Evolutionary conservation across 1,284 basidiomycete species (phyloP).

Genomic region (Pseudozyma sp.): DNA sequence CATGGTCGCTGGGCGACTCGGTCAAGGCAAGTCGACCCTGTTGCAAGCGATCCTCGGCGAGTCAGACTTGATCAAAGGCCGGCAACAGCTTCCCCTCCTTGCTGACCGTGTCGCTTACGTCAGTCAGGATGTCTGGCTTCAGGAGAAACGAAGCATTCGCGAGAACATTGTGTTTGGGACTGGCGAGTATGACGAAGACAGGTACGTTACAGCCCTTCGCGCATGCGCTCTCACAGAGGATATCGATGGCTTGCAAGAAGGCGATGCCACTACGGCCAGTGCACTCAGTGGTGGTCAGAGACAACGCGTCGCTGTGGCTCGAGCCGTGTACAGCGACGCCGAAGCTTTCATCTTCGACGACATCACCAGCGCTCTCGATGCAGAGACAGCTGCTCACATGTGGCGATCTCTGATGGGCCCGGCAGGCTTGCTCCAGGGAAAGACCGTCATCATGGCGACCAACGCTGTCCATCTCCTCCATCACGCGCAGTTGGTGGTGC

Average conservation of each 20-base stretch:
- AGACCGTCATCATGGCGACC: conserved; percentile 56
- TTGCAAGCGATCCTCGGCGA: conserved; percentile 62
- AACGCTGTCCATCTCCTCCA: conserved; percentile 55
- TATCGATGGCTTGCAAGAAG: conserved; percentile 52
- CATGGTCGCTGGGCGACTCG: conserved; percentile 61
- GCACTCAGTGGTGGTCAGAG: conserved; percentile 65
- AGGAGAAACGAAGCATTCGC: conserved; percentile 53
- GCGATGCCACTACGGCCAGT: conserved; percentile 58
- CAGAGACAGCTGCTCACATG: conserved; percentile 73
- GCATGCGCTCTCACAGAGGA: conserved; percentile 61
- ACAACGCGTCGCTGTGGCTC: conserved; percentile 61
- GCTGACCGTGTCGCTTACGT: conserved; percentile 54
- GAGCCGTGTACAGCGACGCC: conserved; percentile 63
- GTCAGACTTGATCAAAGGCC: conserved; percentile 49
- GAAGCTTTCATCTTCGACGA: conserved; percentile 62
- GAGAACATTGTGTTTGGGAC: conserved; percentile 63
- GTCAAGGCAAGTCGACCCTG: conserved; percentile 63
- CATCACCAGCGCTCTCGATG: conserved; percentile 74
- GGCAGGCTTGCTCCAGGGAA: conserved; percentile 37
- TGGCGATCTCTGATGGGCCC: conserved; percentile 51
- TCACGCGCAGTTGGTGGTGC: conserved; percentile 34
- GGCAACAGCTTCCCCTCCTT: conserved; percentile 29
- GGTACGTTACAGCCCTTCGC: conserved; percentile 52
- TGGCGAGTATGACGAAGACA: conserved; percentile 47
- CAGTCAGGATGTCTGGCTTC: conserved; percentile 61